Evolutionary conservation across 1,284 basidiomycete genomes (phyloP).

Genomic region (Irpex sp.): DNA sequence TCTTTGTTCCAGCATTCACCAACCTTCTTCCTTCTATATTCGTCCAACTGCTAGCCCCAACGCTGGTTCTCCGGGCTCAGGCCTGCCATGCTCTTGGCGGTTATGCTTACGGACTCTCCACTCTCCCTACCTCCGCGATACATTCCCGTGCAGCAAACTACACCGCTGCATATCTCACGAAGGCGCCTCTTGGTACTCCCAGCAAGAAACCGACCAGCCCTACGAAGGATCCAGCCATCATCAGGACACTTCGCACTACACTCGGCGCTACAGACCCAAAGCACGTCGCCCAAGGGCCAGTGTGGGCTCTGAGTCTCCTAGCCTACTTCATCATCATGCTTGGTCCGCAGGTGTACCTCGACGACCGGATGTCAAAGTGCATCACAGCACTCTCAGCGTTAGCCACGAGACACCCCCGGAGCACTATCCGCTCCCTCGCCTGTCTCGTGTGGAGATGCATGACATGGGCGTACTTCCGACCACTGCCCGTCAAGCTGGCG

Average conservation of each 20-base stretch:
- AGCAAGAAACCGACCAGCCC: slow-evolving; percentile 24
- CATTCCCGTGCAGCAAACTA: slow-evolving; percentile 50
- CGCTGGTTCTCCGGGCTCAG: slow-evolving; percentile 56
- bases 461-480: slow-evolving; percentile 62
- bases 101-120: slow-evolving; percentile 49
- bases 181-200: slow-evolving; percentile 21
- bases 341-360: slow-evolving; percentile 47
- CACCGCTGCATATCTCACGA: slow-evolving; percentile 44
- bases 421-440: slow-evolving; percentile 54
- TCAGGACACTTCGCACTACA: slow-evolving; percentile 63
- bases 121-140: slow-evolving; percentile 40
- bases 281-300: slow-evolving; percentile 66
- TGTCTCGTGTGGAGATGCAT: slow-evolving; percentile 61
- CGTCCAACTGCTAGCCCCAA: slow-evolving; percentile 58
- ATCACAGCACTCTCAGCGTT: slow-evolving; percentile 49
- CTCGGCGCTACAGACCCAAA: slow-evolving; percentile 48
- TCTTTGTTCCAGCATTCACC: slow-evolving; percentile 63
- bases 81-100: slow-evolving; percentile 74
- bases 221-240: slow-evolving; percentile 44
- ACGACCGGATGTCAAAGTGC: slow-evolving; percentile 41
- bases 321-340: slow-evolving; percentile 60
- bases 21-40: slow-evolving; percentile 59
- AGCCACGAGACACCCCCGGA: slow-evolving; percentile 56
- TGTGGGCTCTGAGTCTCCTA: slow-evolving; percentile 64
- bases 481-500: slow-evolving; percentile 24